Evolutionary conservation across 148 eudicot species (phyloP).

Genomic region (Fagopyrum tataricum): DNA sequence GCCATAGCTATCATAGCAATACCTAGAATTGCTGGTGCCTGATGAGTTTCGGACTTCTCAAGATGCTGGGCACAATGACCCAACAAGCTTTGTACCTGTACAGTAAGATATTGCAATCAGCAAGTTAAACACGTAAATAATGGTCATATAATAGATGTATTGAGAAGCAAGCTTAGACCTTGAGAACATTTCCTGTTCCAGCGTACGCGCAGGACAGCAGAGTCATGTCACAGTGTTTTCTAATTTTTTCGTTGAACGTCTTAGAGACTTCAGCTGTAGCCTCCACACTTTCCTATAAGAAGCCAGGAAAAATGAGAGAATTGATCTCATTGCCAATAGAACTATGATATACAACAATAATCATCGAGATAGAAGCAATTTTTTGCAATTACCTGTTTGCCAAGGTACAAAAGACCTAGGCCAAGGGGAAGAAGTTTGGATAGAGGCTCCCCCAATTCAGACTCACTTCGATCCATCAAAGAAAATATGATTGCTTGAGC

Average conservation of each 20-base stretch:
- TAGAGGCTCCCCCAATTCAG: constrained; percentile 79
- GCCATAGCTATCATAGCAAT: constrained; percentile 98
- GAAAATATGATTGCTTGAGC: constrained; percentile 84
- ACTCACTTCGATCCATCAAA: constrained; percentile 70
- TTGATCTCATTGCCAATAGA: neutral
- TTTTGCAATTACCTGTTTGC: constrained; percentile 62
- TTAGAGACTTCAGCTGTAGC: constrained; percentile 87
- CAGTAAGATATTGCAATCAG: neutral
- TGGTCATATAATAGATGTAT: neutral
- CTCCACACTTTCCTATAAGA: constrained; percentile 70
- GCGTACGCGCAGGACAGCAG: constrained; percentile 95
- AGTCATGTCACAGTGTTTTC: constrained; percentile 84
- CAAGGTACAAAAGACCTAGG: constrained; percentile 85
- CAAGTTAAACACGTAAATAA: neutral
- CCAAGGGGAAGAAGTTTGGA: constrained; percentile 76
- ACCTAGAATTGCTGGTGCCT: constrained; percentile 92
- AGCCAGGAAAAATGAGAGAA: neutral
- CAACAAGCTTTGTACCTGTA: constrained; percentile 81
- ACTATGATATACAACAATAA: neutral
- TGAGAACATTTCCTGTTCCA: constrained; percentile 91
- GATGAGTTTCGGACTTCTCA: constrained; percentile 79
- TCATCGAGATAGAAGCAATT: neutral
- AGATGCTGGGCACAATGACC: constrained; percentile 91
- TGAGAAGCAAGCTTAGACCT: constrained; percentile 33
- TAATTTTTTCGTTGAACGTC: constrained; percentile 80